These are phyloP conservation scores for Flaveria bidentis DNA, from an alignment of 129 eudicot genomes.

Conservation along the genomic window DNA sequence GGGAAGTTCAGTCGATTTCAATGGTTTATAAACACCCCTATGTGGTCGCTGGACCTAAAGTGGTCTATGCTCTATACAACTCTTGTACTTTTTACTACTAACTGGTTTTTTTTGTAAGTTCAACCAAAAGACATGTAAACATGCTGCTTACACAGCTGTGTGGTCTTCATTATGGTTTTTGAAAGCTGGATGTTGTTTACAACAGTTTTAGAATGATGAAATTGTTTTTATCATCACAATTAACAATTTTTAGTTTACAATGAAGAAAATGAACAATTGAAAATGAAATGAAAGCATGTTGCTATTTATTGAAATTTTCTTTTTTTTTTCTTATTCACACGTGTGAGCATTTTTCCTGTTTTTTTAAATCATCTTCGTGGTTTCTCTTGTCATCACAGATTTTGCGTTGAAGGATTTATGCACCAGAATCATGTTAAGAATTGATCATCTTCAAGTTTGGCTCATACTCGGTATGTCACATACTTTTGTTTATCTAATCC, in stretches of 20 bases:
- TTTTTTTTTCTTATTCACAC: not conserved
- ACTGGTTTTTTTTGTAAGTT: not conserved
- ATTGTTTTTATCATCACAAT: not conserved
- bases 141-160: not conserved
- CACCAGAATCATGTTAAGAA: slow-evolving; percentile 41
- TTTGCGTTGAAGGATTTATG: slow-evolving; percentile 22
- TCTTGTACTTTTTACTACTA: not conserved
- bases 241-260: not conserved
- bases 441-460: slow-evolving; percentile 47
- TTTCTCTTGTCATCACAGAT: slow-evolving; percentile 42
- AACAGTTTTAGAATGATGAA: slow-evolving; percentile 2
- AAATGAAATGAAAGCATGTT: not conserved
- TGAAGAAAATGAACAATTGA: not conserved
- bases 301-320: not conserved
- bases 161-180: not conserved
- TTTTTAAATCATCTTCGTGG: not conserved
- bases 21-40: not conserved
- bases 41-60: not conserved
- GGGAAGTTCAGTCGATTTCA: not conserved
- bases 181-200: not conserved
- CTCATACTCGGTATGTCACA: slow-evolving; percentile 56
- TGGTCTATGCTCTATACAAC: too few species aligned
- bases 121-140: not conserved
- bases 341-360: not conserved
- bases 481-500: not conserved